Base-by-base conservation (phyloP, 208 protist genomes). In the Wallacemonas rigidus region DNA sequence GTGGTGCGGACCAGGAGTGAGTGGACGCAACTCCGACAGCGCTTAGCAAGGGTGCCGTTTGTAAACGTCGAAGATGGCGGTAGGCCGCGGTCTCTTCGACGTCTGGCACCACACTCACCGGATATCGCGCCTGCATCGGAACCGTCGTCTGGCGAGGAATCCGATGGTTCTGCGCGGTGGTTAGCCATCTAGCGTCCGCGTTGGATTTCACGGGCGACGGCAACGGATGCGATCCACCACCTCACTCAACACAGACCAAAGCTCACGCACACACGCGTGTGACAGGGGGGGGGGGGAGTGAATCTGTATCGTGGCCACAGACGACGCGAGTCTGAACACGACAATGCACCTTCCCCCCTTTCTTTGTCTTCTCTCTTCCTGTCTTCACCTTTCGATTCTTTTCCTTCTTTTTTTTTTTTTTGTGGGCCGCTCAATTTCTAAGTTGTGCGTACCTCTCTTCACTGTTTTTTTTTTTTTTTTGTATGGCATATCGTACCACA, bases 11-110 rank as follows among this genome's bases (percentile, higher is more conserved):
- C 71, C 38, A 11, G 61, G 15, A 69, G 50, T 9, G 75, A 87
- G 58, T 92, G 85, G 85, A 56, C 69, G 15, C 36, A 41, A 15
- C 73, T 95, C 40, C 76, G 76, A 41, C 36, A 15, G 38, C 55
- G 71, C 14, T 48, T 95, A 2, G 56, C 73, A 3, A 38, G 43
- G 7, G 35, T 58, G 40, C 7, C 75, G 54, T 86, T 89, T 62
- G 39, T 89, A 36, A 68, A 79, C 43, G 58, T 89, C 1, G 81
- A 83, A 41, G 65, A 57, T 57, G 38, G 50, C 41, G 8, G 5
- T 14, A 7, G 65, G 4, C 40, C 54, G 26, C 56, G 8, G 45
- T 50, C 53, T 57, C 53, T 57, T n/a, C 15, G 17, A 17, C 15
- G 17, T 36, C 53, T 57, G 14, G 53, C 14, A 14, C 45, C 45